phyloP scores from a whole-genome alignment of 2,329 filamentous ascomycete genomes.

The Tolypocladium nubicola region DNA sequence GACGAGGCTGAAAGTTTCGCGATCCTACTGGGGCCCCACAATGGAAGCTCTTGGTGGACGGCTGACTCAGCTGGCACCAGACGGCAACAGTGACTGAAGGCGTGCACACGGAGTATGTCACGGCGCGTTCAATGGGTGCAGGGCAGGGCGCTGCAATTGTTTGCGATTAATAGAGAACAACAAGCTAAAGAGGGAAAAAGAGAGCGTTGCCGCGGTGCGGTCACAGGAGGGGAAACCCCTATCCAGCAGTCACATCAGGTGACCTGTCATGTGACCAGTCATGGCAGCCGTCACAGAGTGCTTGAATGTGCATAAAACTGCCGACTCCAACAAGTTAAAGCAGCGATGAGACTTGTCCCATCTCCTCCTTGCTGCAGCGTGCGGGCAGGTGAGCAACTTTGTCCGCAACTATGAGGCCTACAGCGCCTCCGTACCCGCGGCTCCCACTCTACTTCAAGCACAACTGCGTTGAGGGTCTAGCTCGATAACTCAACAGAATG shows the following conservation, averaged over 20 bases:
- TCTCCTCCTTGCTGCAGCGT: neutral
- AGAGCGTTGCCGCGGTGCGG: too few species aligned
- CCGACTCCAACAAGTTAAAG: neutral
- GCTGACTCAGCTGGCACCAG: neutral
- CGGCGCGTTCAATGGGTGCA: too few species aligned
- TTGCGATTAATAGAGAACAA: too few species aligned
- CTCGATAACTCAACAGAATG: neutral
- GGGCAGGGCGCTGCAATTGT: too few species aligned
- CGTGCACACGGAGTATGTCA: too few species aligned
- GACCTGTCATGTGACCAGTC: too few species aligned
- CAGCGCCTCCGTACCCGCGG: neutral
- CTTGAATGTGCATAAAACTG: too few species aligned
- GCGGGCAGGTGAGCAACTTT: neutral
- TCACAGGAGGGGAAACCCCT: too few species aligned
- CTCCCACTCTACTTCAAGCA: neutral
- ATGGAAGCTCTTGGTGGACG: neutral
- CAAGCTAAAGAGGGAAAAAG: too few species aligned
- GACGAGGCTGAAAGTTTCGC: constrained; percentile 1
- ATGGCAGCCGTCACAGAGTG: too few species aligned
- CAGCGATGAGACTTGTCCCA: neutral
- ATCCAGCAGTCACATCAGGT: too few species aligned
- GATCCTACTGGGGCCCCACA: neutral
- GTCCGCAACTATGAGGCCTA: neutral
- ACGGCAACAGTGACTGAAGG: too few species aligned
- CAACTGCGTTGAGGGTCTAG: neutral